A percentile compares a stretch with the other conserved stretches of the same genome.
These are phyloP conservation scores for Clausena lansium DNA, from an alignment of 345 rosid genomes.

Conservation along the genomic window DNA sequence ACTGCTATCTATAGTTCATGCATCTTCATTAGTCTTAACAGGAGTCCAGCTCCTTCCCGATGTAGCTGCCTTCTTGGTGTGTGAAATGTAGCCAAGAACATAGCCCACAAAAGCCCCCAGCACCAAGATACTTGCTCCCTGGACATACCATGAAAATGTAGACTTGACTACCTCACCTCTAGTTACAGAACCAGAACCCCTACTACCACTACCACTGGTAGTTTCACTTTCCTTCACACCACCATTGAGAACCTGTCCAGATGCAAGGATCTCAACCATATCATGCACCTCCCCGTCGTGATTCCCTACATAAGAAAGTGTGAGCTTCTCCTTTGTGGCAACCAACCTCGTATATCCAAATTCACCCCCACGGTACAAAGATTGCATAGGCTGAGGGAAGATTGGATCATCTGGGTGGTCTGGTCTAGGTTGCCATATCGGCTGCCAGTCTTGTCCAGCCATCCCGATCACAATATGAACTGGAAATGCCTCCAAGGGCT, in stretches of 20 bases:
- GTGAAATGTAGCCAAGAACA: constrained; percentile 60
- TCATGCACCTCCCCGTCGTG: constrained; percentile 93
- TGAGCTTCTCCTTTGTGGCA: constrained; percentile 76
- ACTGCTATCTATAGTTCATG: constrained; percentile 25
- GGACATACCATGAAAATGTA: constrained; percentile 45
- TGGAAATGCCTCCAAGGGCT: constrained; percentile 58
- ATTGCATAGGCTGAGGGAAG: constrained; percentile 71
- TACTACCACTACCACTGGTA: background rate
- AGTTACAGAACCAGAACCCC: constrained; percentile 8
- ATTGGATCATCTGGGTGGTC: constrained; percentile 61
- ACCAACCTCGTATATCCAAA: constrained; percentile 83
- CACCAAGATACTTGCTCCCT: constrained; percentile 66
- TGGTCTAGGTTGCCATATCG: constrained; percentile 79
- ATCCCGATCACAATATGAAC: constrained; percentile 93
- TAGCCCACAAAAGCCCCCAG: constrained; percentile 70
- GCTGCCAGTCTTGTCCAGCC: constrained; percentile 94
- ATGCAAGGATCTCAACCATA: constrained; percentile 67
- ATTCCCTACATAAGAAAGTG: constrained; percentile 71
- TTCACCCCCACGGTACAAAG: constrained; percentile 89
- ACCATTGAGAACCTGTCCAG: constrained; percentile 64
- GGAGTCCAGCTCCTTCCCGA: constrained; percentile 52
- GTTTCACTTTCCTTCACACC: constrained; percentile 7
- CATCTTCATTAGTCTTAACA: constrained; percentile 55
- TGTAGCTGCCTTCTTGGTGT: constrained; percentile 40
- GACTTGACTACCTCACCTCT: constrained; percentile 25